Base-by-base conservation (phyloP, 2,329 filamentous ascomycete species). In the Cladosporium sp. region DNA sequence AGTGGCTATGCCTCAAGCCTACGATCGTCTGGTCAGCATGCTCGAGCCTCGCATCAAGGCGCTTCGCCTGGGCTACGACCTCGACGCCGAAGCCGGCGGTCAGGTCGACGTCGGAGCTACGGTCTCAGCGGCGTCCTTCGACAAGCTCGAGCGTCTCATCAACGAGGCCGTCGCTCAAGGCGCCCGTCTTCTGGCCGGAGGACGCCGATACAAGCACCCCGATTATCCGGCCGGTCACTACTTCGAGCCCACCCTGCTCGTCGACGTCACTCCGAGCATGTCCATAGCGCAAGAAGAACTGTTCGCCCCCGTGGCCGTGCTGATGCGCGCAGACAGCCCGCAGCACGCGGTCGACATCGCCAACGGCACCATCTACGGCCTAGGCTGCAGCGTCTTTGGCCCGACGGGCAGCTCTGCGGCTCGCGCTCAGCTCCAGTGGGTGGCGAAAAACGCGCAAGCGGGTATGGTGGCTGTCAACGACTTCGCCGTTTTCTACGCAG, bases 381-480 rank as follows among this genome's bases (percentile, higher is more conserved):
- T 98, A 41, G 93, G 93, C 49, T 86, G 89, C 40, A 89, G 86
- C 38, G 87, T 98, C 35, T 96, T 95, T 68, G 93, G 91, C 33
- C 76, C 79, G 46, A 63, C 62, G 4, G 57, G 58, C 9, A 59
- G 59, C 5, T 49, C 57, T 35, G 58, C 58, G 6, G 80, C 85
- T 55, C 77, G 81, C 53, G 74, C 76, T 1, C 78, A 82, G 46
- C 75, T 95, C 1, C 70, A 78, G 13, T 74, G 74, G 13, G 82
- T 95, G 28, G 82, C 92, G 1, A 71, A 71, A 16, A 81, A 82
- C 19, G 77, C 96, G 48, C 82, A 85, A 57, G 84, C 87, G 0
- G 93, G 93, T 42, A 96, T 95, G 87, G 88, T 97, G 0, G 84
- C 89, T 19, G 82, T 98, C 61, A 98, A 98, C 68, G 93, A 98